phyloP scores from a whole-genome alignment of 257 asterid species.

The Scutellaria baicalensis region DNA sequence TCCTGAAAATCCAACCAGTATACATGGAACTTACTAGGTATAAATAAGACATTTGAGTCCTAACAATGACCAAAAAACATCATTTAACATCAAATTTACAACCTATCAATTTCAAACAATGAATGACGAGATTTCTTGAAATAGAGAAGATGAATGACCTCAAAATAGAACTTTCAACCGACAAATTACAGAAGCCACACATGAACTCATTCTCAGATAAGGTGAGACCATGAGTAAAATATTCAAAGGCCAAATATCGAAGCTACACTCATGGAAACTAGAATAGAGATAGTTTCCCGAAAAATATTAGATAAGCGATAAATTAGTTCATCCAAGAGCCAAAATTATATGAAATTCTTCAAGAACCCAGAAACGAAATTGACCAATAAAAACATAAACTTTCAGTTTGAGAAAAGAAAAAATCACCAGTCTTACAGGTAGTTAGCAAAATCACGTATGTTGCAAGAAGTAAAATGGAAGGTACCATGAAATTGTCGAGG shows the following conservation, averaged over 20 bases:
- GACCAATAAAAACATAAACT: background rate
- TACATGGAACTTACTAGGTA: background rate
- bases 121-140: background rate
- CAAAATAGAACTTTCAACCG: background rate
- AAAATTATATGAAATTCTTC: background rate
- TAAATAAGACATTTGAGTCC: background rate
- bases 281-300: background rate
- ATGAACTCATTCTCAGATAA: background rate
- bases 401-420: too few species aligned
- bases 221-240: background rate
- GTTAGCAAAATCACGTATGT: background rate
- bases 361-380: background rate
- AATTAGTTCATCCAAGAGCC: background rate
- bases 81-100: background rate
- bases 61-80: background rate
- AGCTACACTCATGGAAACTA: background rate
- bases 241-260: background rate
- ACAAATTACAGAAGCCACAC: background rate
- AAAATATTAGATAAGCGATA: background rate
- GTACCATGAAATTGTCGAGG: conserved; percentile 97
- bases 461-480: background rate
- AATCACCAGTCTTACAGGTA: background rate
- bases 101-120: background rate
- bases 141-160: background rate
- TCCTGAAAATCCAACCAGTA: background rate